phyloP scores from a whole-genome alignment of 352 stramenopile genomes.

The Phytophthora fragariaefolia region DNA sequence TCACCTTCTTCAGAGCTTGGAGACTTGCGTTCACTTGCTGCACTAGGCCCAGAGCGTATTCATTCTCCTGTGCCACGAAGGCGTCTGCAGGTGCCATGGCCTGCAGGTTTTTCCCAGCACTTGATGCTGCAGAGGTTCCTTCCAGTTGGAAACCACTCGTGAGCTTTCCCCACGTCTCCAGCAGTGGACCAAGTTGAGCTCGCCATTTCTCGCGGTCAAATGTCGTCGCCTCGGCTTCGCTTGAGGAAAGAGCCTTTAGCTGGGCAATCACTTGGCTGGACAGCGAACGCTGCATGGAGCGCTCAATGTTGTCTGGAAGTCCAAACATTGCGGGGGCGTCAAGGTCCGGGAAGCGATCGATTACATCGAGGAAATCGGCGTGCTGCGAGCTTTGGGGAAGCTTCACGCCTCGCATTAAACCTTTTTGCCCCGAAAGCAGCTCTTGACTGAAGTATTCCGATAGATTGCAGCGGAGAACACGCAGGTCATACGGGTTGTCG shows the following conservation, averaged over 20 bases:
- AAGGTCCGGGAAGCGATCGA: conserved; percentile 74
- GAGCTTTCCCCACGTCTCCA: conserved; percentile 91
- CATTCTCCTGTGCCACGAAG: conserved; percentile 93
- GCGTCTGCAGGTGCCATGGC: conserved; percentile 81
- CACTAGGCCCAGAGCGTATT: conserved; percentile 76
- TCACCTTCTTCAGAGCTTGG: conserved; percentile 85
- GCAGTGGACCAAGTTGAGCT: conserved; percentile 85
- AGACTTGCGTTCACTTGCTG: conserved; percentile 78
- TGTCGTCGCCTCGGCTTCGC: conserved; percentile 56
- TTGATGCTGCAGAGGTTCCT: conserved; percentile 17
- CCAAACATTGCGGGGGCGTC: conserved; percentile 90
- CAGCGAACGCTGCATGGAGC: conserved; percentile 91
- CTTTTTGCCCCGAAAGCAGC: conserved; percentile 69
- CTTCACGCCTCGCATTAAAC: conserved; percentile 70
- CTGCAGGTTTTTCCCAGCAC: conserved; percentile 44
- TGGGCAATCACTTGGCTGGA: conserved; percentile 87
- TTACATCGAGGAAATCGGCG: conserved; percentile 72
- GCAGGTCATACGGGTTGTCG: conserved; percentile 93
- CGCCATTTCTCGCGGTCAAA: conserved; percentile 94
- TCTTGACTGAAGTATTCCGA: conserved; percentile 88
- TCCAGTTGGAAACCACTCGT: conserved; percentile 70
- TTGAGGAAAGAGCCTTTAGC: conserved; percentile 85
- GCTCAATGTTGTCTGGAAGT: conserved; percentile 95
- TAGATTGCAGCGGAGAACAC: conserved; percentile 91
- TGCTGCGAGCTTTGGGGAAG: conserved; percentile 69